Conservation (phyloP, 495 filamentous ascomycete species). For the Geopyxis carbonaria region DNA sequence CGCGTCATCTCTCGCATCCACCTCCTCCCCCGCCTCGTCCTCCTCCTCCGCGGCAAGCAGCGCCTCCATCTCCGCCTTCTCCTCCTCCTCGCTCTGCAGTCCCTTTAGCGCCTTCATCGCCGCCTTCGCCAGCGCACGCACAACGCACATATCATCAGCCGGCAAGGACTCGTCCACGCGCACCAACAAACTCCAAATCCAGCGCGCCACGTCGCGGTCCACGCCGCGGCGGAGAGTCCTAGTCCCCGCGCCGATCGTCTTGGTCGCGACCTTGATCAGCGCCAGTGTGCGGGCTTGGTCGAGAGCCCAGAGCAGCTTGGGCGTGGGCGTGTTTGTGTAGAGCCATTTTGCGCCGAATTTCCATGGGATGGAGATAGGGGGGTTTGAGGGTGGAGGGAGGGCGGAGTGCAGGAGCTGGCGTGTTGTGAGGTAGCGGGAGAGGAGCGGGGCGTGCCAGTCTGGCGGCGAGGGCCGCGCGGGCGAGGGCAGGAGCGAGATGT, state of each 20-base stretch:
- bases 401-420: constrained; percentile 1
- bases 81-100: constrained; percentile 8
- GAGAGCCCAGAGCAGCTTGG: constrained; percentile 7
- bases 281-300: constrained; percentile 6
- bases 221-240: constrained; percentile 19
- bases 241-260: constrained; percentile 6
- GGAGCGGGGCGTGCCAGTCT: constrained; percentile 13
- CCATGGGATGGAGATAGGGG: not conserved
- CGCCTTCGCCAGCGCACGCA: constrained; percentile 20
- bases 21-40: constrained; percentile 7
- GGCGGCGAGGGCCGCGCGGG: constrained; percentile 2
- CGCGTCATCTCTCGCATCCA: no score
- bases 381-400: not conserved
- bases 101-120: constrained; percentile 8
- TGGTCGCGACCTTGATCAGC: constrained; percentile 8
- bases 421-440: constrained; percentile 10
- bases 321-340: constrained; percentile 1
- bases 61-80: not conserved
- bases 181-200: constrained; percentile 30
- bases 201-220: constrained; percentile 28
- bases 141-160: constrained; percentile 27
- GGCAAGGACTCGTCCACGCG: constrained; percentile 28
- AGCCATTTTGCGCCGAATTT: not conserved
- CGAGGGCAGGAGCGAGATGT: constrained; percentile 3
- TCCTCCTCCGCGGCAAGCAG: no score